Conservation (phyloP, 2,329 filamentous ascomycete genomes). For the Fusarium sp. region DNA sequence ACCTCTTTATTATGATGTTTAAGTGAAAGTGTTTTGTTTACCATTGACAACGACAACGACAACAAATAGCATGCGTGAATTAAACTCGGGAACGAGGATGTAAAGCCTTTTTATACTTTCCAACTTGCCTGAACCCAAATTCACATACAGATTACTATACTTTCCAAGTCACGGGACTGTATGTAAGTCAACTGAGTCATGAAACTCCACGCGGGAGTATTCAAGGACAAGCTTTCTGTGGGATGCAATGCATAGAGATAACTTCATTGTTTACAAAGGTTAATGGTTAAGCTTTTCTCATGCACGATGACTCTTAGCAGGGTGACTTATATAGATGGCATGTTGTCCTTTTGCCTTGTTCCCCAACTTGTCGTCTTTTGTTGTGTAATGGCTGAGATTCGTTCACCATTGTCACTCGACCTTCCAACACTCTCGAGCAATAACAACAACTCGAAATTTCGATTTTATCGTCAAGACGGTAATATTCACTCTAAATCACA, state of each 20-base stretch:
- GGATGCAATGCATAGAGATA: not conserved
- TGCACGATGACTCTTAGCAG: not conserved
- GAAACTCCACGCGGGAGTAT: not conserved
- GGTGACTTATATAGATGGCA: not conserved
- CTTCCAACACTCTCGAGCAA: not conserved
- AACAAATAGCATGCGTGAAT: not conserved
- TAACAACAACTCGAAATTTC: not conserved
- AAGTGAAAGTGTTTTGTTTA: not conserved
- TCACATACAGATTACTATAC: not conserved
- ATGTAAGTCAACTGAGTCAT: not conserved
- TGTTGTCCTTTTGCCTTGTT: not conserved
- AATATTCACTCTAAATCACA: not conserved
- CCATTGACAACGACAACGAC: not conserved
- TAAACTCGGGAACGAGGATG: not conserved
- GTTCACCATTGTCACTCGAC: not conserved
- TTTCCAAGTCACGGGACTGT: not conserved
- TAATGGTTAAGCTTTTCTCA: not conserved
- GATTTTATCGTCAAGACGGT: not conserved
- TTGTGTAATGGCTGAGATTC: not conserved
- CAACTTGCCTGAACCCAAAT: conserved; percentile 1
- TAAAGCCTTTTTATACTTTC: conserved; percentile 4
- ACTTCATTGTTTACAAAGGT: not conserved
- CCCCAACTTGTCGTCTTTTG: not conserved
- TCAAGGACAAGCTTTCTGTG: not conserved
- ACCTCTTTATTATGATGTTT: not conserved